These are phyloP conservation scores for Nicotiana tabacum DNA, from an alignment of 257 asterid species.

Conservation along the genomic window DNA sequence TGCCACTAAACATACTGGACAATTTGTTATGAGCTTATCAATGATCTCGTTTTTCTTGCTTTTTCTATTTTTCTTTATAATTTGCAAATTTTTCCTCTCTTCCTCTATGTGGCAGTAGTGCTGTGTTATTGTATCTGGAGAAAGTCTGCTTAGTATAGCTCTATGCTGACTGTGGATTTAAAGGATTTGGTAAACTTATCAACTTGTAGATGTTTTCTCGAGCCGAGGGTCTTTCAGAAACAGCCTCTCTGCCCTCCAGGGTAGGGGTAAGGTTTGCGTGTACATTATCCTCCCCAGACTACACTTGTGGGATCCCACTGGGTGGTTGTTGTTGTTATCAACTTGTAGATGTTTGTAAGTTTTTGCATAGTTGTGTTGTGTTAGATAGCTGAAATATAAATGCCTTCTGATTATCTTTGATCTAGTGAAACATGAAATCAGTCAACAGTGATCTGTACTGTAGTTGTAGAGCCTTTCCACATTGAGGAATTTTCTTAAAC, in stretches of 20 bases:
- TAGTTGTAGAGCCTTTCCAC: background rate
- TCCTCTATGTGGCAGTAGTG: background rate
- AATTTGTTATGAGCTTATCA: background rate
- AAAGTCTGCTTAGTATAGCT: background rate
- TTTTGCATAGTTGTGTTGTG: background rate
- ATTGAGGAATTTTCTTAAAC: background rate
- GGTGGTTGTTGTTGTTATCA: too few relatives aligned
- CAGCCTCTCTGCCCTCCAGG: too few relatives aligned
- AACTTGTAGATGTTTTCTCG: background rate
- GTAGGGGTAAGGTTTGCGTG: too few relatives aligned
- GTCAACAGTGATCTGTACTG: background rate
- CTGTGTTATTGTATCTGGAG: background rate
- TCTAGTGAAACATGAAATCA: background rate
- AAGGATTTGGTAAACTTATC: background rate
- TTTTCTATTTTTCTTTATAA: background rate
- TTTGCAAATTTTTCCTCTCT: background rate
- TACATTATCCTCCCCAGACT: too few relatives aligned
- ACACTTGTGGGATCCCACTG: too few relatives aligned
- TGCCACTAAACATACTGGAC: background rate
- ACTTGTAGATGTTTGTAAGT: background rate
- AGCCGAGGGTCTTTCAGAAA: too few relatives aligned
- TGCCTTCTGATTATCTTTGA: background rate
- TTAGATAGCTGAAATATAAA: background rate
- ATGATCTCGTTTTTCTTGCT: background rate
- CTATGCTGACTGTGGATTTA: background rate